Conservation (phyloP, 108 stramenopile genomes). For the Nannochloropsis oceanica region DNA sequence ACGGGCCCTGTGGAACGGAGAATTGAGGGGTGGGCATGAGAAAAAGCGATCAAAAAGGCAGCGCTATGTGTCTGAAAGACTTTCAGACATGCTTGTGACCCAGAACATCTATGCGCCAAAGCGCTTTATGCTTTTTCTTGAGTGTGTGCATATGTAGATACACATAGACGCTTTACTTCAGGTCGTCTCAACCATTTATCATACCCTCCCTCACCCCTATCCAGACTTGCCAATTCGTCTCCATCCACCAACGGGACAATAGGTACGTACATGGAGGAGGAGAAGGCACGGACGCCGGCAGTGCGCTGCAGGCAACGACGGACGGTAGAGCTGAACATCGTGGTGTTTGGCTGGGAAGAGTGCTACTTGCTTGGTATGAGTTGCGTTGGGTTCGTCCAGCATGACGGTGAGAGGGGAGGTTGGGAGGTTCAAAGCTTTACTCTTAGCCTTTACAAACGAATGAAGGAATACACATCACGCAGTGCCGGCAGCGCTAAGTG, state of each 20-base stretch:
- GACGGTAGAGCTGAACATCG: not conserved
- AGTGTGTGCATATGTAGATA: not conserved
- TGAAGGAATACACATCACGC: too few species aligned
- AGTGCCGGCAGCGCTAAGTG: too few species aligned
- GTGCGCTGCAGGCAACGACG: not conserved
- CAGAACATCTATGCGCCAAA: not conserved
- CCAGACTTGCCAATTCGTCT: too few species aligned
- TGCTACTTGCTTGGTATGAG: not conserved
- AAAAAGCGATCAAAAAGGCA: not conserved
- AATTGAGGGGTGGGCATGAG: not conserved
- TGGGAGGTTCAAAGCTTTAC: not conserved
- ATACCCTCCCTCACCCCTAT: not conserved
- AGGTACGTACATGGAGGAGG: not conserved
- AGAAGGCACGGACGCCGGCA: not conserved
- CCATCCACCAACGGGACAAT: too few species aligned
- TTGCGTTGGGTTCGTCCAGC: not conserved
- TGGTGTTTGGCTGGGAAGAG: not conserved
- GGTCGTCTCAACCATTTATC: not conserved
- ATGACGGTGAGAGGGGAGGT: not conserved
- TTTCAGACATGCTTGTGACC: not conserved
- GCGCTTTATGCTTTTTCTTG: not conserved
- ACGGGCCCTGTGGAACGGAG: not conserved
- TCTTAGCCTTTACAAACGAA: too few species aligned
- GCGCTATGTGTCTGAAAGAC: not conserved
- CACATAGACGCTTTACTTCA: not conserved